Evolutionary conservation across 164 flowering plant genomes (phyloP), one percentile per base, ranked within the genome.

Genomic region (Saururus chinensis): DNA sequence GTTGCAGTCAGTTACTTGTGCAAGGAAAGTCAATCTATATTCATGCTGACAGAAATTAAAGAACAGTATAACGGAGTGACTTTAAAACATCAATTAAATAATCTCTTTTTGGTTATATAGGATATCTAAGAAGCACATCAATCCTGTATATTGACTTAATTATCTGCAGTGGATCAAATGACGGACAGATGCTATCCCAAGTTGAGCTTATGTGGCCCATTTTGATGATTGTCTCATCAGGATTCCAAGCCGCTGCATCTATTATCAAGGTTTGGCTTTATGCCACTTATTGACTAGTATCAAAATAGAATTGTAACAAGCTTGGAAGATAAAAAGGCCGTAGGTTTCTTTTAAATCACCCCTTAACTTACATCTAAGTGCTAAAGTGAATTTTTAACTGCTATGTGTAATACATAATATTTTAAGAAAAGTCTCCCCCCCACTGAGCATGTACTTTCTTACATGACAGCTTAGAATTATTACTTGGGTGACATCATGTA

Each of bases 201-300:
- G 63, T 79, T 63, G 87, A 79, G 24, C 71, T 84, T 53, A 4
- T 84, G 19, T 91, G 96, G 98, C 98, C 98, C 60, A 74, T 76
- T 21, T 35, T 91, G 48, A 85, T 88, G 96, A 70, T 91, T 59
- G 81, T 76, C 66, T 91, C 98, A 53, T 76, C 83, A 74, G 96
- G 92, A 65, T 81, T 86, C 72, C 98, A 86, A 79, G 93, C 96
- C 56, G 86, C 81, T 68, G 84, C 93, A 66, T 88, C 96, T 24
- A 82, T 91, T 59, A 62, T 91, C 65, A 91, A 95, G 98, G 88
- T 73, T 60, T 23, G n/a, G 21, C 6, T 23, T 14, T 24, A 23
- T n/a, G 17, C 23, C 37, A 55, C 58, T 55, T 30, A 30, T 30
- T 2, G 25, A 55, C 19, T 9, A 23, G 35, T 14, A 11, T 55